Base-by-base conservation (phyloP, 768 basidiomycete genomes). In the Naganishia friedmannii region DNA sequence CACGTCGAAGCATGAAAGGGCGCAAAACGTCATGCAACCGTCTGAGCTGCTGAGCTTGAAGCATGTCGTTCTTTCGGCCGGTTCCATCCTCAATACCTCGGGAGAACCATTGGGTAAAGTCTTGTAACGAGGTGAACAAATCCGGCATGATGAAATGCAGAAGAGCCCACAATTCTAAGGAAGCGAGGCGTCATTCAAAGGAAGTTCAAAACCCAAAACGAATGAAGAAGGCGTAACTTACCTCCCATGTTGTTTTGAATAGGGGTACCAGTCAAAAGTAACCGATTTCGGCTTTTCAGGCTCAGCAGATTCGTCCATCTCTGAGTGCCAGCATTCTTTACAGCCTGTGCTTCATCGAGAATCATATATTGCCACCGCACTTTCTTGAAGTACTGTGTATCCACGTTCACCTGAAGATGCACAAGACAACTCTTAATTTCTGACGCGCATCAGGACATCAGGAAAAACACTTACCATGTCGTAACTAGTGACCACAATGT, bases 351-450 rank as follows among this genome's bases (percentile, higher is more conserved):
- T 82, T 99, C 96, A 76, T 99, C 96, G n/a, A 99, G 85, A 70
- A 99, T 87, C 95, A 98, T 98, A 79, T 98, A 99, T 82, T 99
- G 96, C 96, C 96, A 99, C 77, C 93, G 95, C 72, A 97, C 89
- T 46, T 91, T 87, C 77, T 96, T 92, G 83, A 99, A 95, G 82
- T 99, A 96, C 29, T 45, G 60, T 75, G 97, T 92, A 77, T 96
- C 93, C 78, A 98, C 96, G 84, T 92, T 90, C 1, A 92, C 93
- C 57, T 63, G 17, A 17, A 13, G 21, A 51, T 7, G 48, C 48
- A 51, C 23, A 12, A 15, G 3, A 4, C 48, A 26, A 51, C 95
- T 88, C 91, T 93, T 75, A 0, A 56, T 45, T 37, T 28, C 31
- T 10, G 55, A 19, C 15, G n/a, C 19, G 10, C 13, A 29, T 32